Conservation (phyloP, 371 early-diverging fungal species). For the Mortierella sp. region DNA sequence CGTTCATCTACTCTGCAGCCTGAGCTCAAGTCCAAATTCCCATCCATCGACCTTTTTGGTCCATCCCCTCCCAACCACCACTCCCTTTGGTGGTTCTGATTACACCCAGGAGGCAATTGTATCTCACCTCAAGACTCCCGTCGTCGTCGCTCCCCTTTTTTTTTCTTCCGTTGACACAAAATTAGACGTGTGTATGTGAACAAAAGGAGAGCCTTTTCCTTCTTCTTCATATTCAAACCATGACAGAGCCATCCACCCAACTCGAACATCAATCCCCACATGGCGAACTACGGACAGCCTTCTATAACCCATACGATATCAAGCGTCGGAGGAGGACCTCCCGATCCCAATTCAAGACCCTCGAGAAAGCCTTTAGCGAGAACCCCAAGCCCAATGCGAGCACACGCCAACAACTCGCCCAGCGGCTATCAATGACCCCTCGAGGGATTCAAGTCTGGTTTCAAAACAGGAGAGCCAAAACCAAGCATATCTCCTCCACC, state of each 20-base stretch:
- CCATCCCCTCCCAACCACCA: neutral
- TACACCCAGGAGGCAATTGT: neutral
- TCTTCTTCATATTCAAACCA: neutral
- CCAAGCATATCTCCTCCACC: no score
- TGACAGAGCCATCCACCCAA: conserved; percentile 22
- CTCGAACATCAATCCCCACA: conserved; percentile 63
- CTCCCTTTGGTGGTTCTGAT: neutral
- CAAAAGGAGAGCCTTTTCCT: neutral
- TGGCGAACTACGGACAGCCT: conserved; percentile 75
- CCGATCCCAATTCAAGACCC: conserved; percentile 73
- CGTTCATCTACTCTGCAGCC: neutral
- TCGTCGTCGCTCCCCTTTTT: neutral
- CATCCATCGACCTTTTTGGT: neutral
- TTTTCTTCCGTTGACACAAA: neutral
- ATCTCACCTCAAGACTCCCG: neutral
- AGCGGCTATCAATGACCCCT: conserved; percentile 86
- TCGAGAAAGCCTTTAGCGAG: conserved; percentile 77
- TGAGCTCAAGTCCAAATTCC: conserved; percentile 3
- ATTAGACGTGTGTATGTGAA: neutral
- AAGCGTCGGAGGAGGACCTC: conserved; percentile 85
- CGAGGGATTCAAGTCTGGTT: conserved; percentile 98
- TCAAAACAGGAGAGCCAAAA: conserved; percentile 96
- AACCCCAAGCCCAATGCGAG: conserved; percentile 81
- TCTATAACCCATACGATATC: conserved; percentile 85
- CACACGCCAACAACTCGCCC: conserved; percentile 76